phyloP scores from a whole-genome alignment of 306 rosid genomes.

The Cucumis hystrix region DNA sequence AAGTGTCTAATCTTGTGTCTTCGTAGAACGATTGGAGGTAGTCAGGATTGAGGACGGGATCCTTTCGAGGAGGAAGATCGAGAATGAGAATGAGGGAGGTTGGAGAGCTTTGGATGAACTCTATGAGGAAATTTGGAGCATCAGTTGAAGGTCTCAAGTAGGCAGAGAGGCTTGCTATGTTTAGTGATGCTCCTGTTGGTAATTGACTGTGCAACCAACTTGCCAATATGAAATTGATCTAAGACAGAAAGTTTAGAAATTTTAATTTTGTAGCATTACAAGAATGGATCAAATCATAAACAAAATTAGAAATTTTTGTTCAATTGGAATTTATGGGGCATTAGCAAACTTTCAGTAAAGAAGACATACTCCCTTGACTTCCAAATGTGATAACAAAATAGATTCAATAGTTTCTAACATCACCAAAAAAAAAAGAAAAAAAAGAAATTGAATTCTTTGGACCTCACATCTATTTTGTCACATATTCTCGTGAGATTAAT shows the following conservation, averaged over 20 bases:
- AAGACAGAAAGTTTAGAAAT: conserved; percentile 5
- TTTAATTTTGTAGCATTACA: not conserved
- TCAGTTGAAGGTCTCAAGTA: conserved; percentile 52
- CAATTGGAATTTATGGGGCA: too few relatives aligned
- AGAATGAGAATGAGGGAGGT: conserved; percentile 51
- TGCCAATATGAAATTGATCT: conserved; percentile 67
- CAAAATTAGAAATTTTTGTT: too few relatives aligned
- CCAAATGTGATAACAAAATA: too few relatives aligned
- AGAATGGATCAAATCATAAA: not conserved
- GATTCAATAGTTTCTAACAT: too few relatives aligned
- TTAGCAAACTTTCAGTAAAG: too few relatives aligned
- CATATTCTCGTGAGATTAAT: too few relatives aligned
- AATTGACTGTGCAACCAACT: conserved; percentile 68
- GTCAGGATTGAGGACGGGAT: conserved; percentile 48
- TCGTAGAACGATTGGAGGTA: conserved; percentile 68
- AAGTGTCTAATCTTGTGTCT: conserved; percentile 45
- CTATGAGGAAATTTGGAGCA: conserved; percentile 72
- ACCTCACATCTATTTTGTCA: too few relatives aligned
- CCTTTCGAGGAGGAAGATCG: conserved; percentile 61
- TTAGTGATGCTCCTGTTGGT: conserved; percentile 67
- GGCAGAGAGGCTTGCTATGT: conserved; percentile 60
- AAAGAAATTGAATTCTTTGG: too few relatives aligned
- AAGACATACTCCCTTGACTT: too few relatives aligned
- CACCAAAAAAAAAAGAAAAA: too few relatives aligned
- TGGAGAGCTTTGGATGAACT: conserved; percentile 56